Percentiles rank a stretch among this genome's conserved stretches.
Evolutionary conservation across 495 filamentous ascomycete genomes (phyloP).

Genomic region (Melanomma pulvis-pyrius): DNA sequence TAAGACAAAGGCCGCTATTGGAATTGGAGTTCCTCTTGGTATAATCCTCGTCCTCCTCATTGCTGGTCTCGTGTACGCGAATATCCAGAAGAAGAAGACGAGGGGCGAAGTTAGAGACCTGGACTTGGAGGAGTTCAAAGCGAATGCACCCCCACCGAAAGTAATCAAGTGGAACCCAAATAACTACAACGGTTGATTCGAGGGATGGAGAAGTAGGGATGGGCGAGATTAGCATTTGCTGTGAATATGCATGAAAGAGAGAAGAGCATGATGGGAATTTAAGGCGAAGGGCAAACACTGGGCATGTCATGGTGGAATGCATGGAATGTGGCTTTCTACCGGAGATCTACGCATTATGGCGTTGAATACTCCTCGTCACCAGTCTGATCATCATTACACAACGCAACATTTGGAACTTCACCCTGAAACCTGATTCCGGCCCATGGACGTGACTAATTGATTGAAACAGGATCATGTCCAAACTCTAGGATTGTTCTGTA

Average conservation of each 20-base stretch:
- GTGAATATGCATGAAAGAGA: background rate
- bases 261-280: background rate
- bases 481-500: too few species aligned
- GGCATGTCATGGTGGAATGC: too few species aligned
- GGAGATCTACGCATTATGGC: too few species aligned
- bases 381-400: too few species aligned
- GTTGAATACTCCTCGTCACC: too few species aligned
- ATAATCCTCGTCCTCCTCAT: slow-evolving; percentile 15
- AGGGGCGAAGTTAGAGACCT: slow-evolving; percentile 1
- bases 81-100: slow-evolving; percentile 10
- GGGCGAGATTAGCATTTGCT: too few species aligned
- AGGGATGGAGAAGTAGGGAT: background rate
- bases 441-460: too few species aligned
- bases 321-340: too few species aligned
- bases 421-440: too few species aligned
- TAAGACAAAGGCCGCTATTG: slow-evolving; percentile 22
- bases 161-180: slow-evolving; percentile 19
- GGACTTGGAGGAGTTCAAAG: background rate
- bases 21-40: slow-evolving; percentile 27
- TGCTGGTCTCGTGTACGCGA: slow-evolving; percentile 9
- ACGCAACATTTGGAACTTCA: too few species aligned
- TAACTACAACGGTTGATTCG: background rate
- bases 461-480: too few species aligned
- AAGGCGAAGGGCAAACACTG: background rate
- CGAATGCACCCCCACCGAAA: background rate